Evolutionary conservation across 768 basidiomycete genomes (phyloP), one percentile per base, ranked within the genome.

Genomic region (Rossbeevera mucosa): DNA sequence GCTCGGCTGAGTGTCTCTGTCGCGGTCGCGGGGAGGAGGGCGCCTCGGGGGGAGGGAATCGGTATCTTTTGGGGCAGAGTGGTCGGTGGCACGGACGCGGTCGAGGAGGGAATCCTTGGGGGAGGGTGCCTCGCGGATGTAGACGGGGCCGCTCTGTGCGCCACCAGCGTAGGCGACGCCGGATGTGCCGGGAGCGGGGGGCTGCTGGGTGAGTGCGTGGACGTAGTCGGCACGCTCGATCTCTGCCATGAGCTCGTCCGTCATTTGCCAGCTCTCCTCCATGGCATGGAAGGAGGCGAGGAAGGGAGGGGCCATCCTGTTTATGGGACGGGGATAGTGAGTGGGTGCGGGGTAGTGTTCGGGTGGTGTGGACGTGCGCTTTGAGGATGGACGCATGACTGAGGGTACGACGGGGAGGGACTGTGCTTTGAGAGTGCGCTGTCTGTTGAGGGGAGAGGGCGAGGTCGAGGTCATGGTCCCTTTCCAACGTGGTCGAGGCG

Each of bases 211-310:
- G 62, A 80, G 78, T 9, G 76, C 67, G 62, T 82, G 82, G 50
- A 83, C 80, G 55, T 80, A 68, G 66, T 86, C 83, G n/a, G 81
- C 82, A 40, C 80, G 78, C 62, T 88, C 86, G 55, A 87, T 84
- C 56, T 87, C 83, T 28, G 81, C 82, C 67, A 87, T 72, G 25
- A 87, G 74, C 56, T 87, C 82, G 30, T 81, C 80, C 0, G 85
- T 85, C 75, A 88, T 79, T 46, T 84, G 77, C 76, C 81, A 86
- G 36, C 75, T 75, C 38, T 81, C 81, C 31, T 82, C 81, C 61
- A 78, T 60, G 11, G 72, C 67, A 38, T 80, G 77, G 61, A 77
- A 82, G 51, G 80, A 79, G 0, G 73, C 68, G 18, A 85, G 75
- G 62, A 86, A 85, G 25, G 75, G 78, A 4, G 77, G 74, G 0